Base-by-base conservation (phyloP, 257 asterid species). In the Thymus quinquecostatus region DNA sequence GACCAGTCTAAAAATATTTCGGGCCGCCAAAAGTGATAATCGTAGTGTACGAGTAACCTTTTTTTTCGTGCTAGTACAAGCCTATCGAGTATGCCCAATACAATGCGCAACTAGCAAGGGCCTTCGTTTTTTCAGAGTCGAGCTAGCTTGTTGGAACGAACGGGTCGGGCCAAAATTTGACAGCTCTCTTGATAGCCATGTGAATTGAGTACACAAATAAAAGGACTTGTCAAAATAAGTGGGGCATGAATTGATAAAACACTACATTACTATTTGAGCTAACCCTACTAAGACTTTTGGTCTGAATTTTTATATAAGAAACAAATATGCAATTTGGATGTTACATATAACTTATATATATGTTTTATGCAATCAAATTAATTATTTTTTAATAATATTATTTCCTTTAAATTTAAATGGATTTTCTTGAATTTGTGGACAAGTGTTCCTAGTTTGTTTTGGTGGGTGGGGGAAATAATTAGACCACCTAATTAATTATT, bases 261-360 rank as follows among this genome's bases (percentile, higher is more conserved):
- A 57, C 45, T 40, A 38, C 79, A 68, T 75, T 61, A 66, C 54
- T 47, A 61, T 63, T 63, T 43, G 70, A 10, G 72, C 21, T 21
- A 21, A 21, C 21, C 75, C 71, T 70, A 60, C 76, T 8, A 36
- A 69, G 64, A 21, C 40, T 62, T 62, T 21, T 67, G 74, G 60
- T 53, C 56, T n/a, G 5, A 54, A 50, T 51, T 10, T 66, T 73
- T 72, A 44, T 60, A 60, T 64, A 80, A 68, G 47, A 72, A 69
- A 80, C 84, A 80, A 80, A 75, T 40, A 50, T 49, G 40, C 60
- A 62, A 75, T 75, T 71, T 80, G 72, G 62, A 58, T 54, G 28
- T 38, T 41, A 40, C 67, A 61, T 61, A 53, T 38, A 57, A 65
- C 61, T 27, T 72, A 21, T 67, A 30, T 32, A 34, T 12, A 8